phyloP scores from a whole-genome alignment of 2,329 filamentous ascomycete species.

The Hypoxylon sp. region DNA sequence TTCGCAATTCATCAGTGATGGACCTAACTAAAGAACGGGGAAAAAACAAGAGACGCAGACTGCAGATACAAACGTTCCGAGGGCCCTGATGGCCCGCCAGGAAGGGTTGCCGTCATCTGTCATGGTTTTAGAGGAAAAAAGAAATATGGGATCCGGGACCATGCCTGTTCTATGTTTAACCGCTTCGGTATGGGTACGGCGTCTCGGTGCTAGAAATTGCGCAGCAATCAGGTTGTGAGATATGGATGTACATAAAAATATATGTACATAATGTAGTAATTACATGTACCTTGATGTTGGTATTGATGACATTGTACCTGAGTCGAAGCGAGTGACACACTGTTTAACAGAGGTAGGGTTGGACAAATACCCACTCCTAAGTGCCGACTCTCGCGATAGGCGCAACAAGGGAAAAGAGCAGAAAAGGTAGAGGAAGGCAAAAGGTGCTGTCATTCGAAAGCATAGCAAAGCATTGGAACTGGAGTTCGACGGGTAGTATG shows the following conservation, averaged over 20 bases:
- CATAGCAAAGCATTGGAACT: slow-evolving; percentile 40
- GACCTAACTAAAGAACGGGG: slow-evolving; percentile 18
- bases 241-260: slow-evolving; percentile 10
- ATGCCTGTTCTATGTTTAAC: slow-evolving; percentile 53
- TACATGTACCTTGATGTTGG: slow-evolving; percentile 7
- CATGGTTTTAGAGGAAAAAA: slow-evolving; percentile 26
- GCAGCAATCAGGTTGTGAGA: slow-evolving; percentile 38
- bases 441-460: slow-evolving; percentile 39
- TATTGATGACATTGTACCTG: slow-evolving; percentile 39
- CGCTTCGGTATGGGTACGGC: slow-evolving; percentile 49
- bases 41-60: slow-evolving; percentile 12
- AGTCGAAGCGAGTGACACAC: slow-evolving; percentile 45
- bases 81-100: slow-evolving; percentile 39
- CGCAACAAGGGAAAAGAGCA: slow-evolving; percentile 26
- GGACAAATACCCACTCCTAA: slow-evolving; percentile 40
- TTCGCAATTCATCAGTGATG: slow-evolving; percentile 35
- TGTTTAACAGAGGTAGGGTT: slow-evolving; percentile 38
- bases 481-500: slow-evolving; percentile 50
- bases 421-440: slow-evolving; percentile 24
- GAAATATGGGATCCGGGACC: slow-evolving; percentile 46
- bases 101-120: slow-evolving; percentile 20
- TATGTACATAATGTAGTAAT: slow-evolving; percentile 2
- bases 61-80: slow-evolving; percentile 27
- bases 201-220: slow-evolving; percentile 45
- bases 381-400: slow-evolving; percentile 40